A percentile compares a stretch with the other conserved stretches of the same genome.
phyloP scores from a whole-genome alignment of 768 basidiomycete genomes.

The Pilatotrama ljubarskyi region DNA sequence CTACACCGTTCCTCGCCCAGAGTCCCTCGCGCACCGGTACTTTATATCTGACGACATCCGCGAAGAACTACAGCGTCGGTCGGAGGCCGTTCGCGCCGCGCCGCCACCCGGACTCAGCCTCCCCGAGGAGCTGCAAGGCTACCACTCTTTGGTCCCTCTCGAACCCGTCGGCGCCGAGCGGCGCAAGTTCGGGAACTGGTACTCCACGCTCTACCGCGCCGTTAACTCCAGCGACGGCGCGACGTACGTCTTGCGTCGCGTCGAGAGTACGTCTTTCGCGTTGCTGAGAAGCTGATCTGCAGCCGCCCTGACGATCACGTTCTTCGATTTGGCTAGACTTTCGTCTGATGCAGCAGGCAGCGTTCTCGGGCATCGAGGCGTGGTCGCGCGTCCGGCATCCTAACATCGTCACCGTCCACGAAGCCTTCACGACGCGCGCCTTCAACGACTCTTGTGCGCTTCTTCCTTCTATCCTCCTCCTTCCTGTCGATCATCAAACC shows the following conservation, averaged over 20 bases:
- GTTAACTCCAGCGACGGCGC: slow-evolving; percentile 73
- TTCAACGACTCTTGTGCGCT: slow-evolving; percentile 89
- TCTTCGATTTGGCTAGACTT: slow-evolving; percentile 54
- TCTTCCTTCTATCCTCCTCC: slow-evolving; percentile 2
- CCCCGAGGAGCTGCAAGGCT: slow-evolving; percentile 88
- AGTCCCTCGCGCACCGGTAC: slow-evolving; percentile 57
- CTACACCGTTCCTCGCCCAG: slow-evolving; percentile 72
- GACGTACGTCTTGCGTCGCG: slow-evolving; percentile 74
- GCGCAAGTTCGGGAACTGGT: slow-evolving; percentile 80
- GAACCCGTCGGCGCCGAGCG: slow-evolving; percentile 61
- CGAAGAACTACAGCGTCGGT: slow-evolving; percentile 53
- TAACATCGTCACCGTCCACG: slow-evolving; percentile 75
- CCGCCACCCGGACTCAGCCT: slow-evolving; percentile 52
- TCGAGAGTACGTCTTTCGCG: slow-evolving; percentile 68
- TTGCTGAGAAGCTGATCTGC: background rate
- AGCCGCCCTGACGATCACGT: too few species aligned
- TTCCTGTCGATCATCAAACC: slow-evolving; percentile 5
- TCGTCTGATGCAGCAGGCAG: slow-evolving; percentile 76
- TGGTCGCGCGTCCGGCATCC: slow-evolving; percentile 90
- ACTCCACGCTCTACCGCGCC: slow-evolving; percentile 83
- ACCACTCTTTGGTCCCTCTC: slow-evolving; percentile 83
- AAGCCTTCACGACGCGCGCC: slow-evolving; percentile 92
- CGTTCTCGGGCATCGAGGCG: slow-evolving; percentile 78
- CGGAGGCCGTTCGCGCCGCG: slow-evolving; percentile 43
- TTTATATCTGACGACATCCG: slow-evolving; percentile 84